Evolutionary conservation across 352 stramenopile species (phyloP).

Genomic region (Lagenidium sp.): DNA sequence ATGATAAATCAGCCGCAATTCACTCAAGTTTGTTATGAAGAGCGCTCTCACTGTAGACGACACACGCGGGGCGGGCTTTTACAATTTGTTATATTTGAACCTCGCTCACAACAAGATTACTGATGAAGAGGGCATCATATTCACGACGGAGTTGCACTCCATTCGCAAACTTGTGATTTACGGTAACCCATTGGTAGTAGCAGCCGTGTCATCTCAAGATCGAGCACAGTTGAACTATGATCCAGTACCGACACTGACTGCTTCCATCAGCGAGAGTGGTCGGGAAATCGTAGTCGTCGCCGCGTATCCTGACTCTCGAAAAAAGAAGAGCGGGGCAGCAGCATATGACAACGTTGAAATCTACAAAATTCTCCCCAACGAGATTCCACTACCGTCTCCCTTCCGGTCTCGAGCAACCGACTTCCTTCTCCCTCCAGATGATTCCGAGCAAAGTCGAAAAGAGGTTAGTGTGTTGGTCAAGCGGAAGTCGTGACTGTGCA

Average conservation of each 20-base stretch:
- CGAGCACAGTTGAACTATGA: slow-evolving; percentile 61
- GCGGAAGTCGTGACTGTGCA: too few relatives aligned
- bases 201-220: slow-evolving; percentile 53
- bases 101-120: slow-evolving; percentile 60
- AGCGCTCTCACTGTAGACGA: slow-evolving; percentile 40
- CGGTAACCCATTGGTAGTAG: slow-evolving; percentile 56
- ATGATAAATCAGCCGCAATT: too few relatives aligned
- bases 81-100: slow-evolving; percentile 63
- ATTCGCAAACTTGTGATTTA: slow-evolving; percentile 69
- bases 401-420: slow-evolving; percentile 41
- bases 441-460: slow-evolving; percentile 1
- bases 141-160: slow-evolving; percentile 35
- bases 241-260: slow-evolving; percentile 46
- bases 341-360: slow-evolving; percentile 74
- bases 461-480: not conserved
- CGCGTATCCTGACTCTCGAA: slow-evolving; percentile 60
- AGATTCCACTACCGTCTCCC: slow-evolving; percentile 35
- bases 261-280: slow-evolving; percentile 17
- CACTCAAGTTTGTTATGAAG: slow-evolving; percentile 3
- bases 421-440: slow-evolving; percentile 23
- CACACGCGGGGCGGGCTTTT: slow-evolving; percentile 57
- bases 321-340: slow-evolving; percentile 33
- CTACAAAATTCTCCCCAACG: slow-evolving; percentile 74
- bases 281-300: slow-evolving; percentile 28
- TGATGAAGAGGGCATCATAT: slow-evolving; percentile 34